These are phyloP conservation scores for Macrophomina phaseolina DNA, from an alignment of 2,329 filamentous ascomycete species.

Conservation along the genomic window DNA sequence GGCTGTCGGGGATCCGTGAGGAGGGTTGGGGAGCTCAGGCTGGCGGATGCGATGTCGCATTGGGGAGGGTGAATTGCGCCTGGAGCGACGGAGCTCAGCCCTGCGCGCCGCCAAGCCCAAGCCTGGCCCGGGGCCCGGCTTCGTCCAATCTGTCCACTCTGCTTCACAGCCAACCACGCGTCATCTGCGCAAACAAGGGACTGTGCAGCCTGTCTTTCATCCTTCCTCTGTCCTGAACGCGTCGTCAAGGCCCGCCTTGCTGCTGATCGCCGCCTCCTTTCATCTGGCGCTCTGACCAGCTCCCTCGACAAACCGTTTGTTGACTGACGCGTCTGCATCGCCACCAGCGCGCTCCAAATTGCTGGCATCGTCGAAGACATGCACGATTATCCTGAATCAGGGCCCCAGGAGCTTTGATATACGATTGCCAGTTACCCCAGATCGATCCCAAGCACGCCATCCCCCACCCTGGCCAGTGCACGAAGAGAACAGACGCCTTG, in stretches of 20 bases:
- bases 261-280: slow-evolving; percentile 20
- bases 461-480: slow-evolving; percentile 15
- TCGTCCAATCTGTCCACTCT: background rate
- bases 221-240: slow-evolving; percentile 6
- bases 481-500: slow-evolving; percentile 17
- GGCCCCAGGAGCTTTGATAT: slow-evolving; percentile 18
- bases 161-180: slow-evolving; percentile 10
- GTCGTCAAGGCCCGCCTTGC: slow-evolving; percentile 1
- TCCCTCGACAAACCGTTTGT: background rate
- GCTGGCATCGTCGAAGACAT: background rate
- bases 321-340: background rate
- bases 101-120: slow-evolving; percentile 20
- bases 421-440: slow-evolving; percentile 17
- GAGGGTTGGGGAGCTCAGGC: background rate
- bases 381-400: background rate
- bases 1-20: background rate
- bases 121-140: background rate
- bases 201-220: background rate
- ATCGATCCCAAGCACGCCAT: slow-evolving; percentile 21
- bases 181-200: background rate
- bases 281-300: slow-evolving; percentile 5
- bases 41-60: slow-evolving; percentile 10
- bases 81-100: slow-evolving; percentile 15
- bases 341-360: background rate
- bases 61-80: background rate